Evolutionary conservation across 2,329 filamentous ascomycete species (phyloP), one percentile per base, ranked within the genome.

Genomic region (Plectosphaerella cucumerina): DNA sequence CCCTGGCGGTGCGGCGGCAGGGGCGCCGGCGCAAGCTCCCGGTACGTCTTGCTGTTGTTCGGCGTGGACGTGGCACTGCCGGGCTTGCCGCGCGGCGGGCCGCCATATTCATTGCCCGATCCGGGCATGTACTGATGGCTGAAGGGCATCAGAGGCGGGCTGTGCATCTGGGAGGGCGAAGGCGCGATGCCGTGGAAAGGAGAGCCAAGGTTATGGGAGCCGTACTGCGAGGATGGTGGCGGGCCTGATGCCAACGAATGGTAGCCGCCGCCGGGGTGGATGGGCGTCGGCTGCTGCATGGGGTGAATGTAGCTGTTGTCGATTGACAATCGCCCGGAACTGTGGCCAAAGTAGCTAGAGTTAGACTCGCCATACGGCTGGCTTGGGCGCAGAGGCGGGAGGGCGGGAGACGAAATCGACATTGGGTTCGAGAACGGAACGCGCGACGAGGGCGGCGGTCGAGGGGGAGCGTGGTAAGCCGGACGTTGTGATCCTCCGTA

Each of bases 1-100:
- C 71, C 71, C 42, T 73, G 70, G 12, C 73, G 65, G 59, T 80
- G 78, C 26, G 77, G 70, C 6, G 78, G 74, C 21, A 80, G 71
- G 1, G 80, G 80, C 0, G 80, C 80, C 10, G 80, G 80, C 54
- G 82, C 79, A 37, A 84, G 75, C 63, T 81, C 82, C 44, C 80
- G 73, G 59, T 81, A 82, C 57, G 14, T 61, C 59, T 18, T 45
- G 31, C 37, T 49, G 33, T 54, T 58, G 34, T 50, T 56, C 5
- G 55, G 55, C 18, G 55, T 57, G 5, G 55, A 57, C 11, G 55
- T 50, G 18, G 53, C 55, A 21, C 55, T 57, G n/a, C 55, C 55
- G 11, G 53, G 48, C n/a, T 52, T 21, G 21, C 22, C 49, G 35
- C 26, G 26, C 53, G 53, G 39, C 52, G 39, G 17, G 15, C 39